Conservation (phyloP, 805 yeast genomes). For the Priceomyces castillae region DNA sequence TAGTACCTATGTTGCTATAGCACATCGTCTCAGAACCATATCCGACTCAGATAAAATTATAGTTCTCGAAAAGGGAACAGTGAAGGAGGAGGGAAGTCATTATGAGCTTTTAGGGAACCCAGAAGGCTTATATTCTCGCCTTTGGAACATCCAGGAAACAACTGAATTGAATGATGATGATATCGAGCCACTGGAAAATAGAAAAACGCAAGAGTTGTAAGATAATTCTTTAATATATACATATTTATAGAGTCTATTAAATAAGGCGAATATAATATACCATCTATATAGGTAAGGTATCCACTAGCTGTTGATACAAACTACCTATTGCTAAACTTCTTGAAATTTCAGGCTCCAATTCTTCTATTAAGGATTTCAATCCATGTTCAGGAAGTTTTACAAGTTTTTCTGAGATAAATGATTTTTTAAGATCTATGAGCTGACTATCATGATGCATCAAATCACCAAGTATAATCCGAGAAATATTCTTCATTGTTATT, state of each 20-base stretch:
- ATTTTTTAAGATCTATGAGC: conserved; percentile 19
- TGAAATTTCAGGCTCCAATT: conserved; percentile 14
- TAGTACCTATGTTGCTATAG: conserved; percentile 85
- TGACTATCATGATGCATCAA: conserved; percentile 36
- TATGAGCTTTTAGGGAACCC: conserved; percentile 50
- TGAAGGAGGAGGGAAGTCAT: conserved; percentile 89
- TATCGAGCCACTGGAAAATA: not conserved
- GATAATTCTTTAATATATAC: not conserved
- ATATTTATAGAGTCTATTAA: not conserved
- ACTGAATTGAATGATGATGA: conserved; percentile 47
- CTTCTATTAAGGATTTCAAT: conserved; percentile 24
- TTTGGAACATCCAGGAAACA: conserved; percentile 93
- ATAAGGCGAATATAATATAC: not conserved
- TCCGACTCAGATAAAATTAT: conserved; percentile 94
- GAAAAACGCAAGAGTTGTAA: not conserved
- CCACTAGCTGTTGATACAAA: conserved; percentile 6
- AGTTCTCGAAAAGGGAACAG: conserved; percentile 74
- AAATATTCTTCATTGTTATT: conserved; percentile 41
- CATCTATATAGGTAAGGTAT: not conserved
- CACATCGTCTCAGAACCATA: conserved; percentile 89
- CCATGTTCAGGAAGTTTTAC: conserved; percentile 38
- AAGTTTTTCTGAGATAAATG: conserved; percentile 31
- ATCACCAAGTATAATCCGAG: conserved; percentile 39
- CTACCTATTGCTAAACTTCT: conserved; percentile 17
- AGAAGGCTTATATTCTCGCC: conserved; percentile 65